Base-by-base conservation (phyloP, 2,329 filamentous ascomycete species). In the Ophiosphaerella narmari region DNA sequence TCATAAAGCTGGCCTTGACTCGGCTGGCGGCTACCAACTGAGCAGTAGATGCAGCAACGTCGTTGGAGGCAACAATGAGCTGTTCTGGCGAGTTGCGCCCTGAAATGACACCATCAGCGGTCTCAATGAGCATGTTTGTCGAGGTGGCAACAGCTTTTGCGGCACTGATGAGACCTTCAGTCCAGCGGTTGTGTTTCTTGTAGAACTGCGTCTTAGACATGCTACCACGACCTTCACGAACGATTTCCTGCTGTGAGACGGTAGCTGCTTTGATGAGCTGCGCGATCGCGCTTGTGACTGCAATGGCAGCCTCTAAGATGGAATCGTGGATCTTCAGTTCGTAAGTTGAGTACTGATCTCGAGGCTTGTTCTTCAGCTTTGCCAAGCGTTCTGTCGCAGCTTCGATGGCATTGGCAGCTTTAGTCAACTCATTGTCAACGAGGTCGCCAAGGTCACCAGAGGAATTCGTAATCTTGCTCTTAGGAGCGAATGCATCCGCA, bases 171-270 rank as follows among this genome's bases (percentile, higher is more conserved):
- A 99, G 85, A 40, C 94, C 94, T 70, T 99, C 94, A 0, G 94
- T 99, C 94, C 94, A 99, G 44, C 94, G 86, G 77, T 97, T 99
- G 83, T 99, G 97, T 81, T 97, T 97, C 83, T 97, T 97, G 86
- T 99, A 99, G 75, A 99, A 99, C 21, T 92, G 91, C 2, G 92
- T 95, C 50, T 87, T 85, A 38, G 91, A 95, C 43, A 90, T 90
- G 23, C 87, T 89, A 32, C 94, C 94, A 16, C 90, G 87, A 7
- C 94, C 94, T 56, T 96, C 91, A 59, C 91, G 87, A 37, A 99
- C 94, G 68, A 99, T 99, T 77, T 99, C 94, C 72, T 96, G 87
- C 73, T 99, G 94, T 1, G 93, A 95, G 14, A 83, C 86, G 0
- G 93, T 95, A 6, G 94, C 94, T 1, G 94, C 94, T 75, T 94